Percentiles rank a stretch among this genome's conserved stretches.
Evolutionary conservation across 176 grass and related monocot genomes (phyloP).

Genomic region (Cenchrus purpureus): DNA sequence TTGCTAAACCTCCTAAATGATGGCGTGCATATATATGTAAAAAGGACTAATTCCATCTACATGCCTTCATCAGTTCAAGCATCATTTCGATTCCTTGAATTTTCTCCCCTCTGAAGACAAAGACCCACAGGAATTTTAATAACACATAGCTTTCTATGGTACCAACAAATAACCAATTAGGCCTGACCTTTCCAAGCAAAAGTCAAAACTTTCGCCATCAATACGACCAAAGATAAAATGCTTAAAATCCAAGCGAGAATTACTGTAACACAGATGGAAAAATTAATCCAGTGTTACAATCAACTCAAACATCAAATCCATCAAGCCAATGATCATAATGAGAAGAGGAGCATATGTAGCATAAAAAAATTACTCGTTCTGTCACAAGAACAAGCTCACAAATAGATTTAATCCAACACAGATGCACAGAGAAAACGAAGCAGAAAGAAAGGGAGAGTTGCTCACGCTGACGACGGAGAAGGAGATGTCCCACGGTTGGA

Average conservation of each 20-base stretch:
- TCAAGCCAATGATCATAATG: not conserved
- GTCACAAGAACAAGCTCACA: not conserved
- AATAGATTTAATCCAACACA: slow-evolving; percentile 4
- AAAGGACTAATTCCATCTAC: not conserved
- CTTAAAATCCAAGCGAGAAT: slow-evolving; percentile 22
- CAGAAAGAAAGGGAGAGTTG: slow-evolving; percentile 4
- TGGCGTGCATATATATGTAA: not conserved
- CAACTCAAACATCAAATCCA: slow-evolving; percentile 34
- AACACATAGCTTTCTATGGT: slow-evolving; percentile 31
- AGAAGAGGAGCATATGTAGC: not conserved
- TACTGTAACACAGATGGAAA: not conserved
- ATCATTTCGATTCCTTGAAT: not conserved
- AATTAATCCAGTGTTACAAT: not conserved
- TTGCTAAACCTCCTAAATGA: not conserved
- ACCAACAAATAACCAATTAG: slow-evolving; percentile 34
- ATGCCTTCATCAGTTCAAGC: not conserved
- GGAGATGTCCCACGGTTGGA: slow-evolving; percentile 81
- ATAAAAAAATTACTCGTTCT: not conserved
- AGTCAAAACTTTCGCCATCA: slow-evolving; percentile 60
- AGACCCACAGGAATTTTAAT: slow-evolving; percentile 28
- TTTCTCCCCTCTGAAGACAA: not conserved
- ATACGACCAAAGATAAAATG: slow-evolving; percentile 28
- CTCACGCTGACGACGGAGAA: slow-evolving; percentile 86
- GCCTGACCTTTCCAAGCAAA: slow-evolving; percentile 43
- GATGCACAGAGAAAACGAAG: not conserved